phyloP scores from a whole-genome alignment of 2,329 filamentous ascomycete species.

The Colletotrichum sp. region DNA sequence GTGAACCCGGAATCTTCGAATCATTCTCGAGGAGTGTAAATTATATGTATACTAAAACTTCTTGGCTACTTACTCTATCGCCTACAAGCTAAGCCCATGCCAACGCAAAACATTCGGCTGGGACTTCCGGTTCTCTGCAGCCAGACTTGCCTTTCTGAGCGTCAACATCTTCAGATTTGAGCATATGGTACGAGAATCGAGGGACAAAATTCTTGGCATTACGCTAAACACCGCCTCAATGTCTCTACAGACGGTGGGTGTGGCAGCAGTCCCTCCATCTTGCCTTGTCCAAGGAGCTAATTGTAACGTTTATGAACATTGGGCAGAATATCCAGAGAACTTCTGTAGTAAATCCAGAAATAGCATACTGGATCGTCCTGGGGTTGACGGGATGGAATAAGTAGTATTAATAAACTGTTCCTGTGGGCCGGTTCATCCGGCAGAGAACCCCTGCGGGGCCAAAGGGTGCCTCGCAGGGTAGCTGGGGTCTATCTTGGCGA shows the following conservation, averaged over 20 bases:
- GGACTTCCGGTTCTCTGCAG: background rate
- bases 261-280: background rate
- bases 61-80: background rate
- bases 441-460: background rate
- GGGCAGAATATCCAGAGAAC: background rate
- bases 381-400: background rate
- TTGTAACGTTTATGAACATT: too few relatives aligned
- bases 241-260: background rate
- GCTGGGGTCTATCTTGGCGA: background rate
- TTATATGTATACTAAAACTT: background rate
- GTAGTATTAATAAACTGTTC: too few relatives aligned
- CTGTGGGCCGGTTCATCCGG: background rate
- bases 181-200: background rate
- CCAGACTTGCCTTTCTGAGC: background rate
- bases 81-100: background rate
- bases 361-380: background rate
- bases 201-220: background rate
- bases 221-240: background rate
- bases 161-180: background rate
- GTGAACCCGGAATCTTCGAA: background rate
- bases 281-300: too few relatives aligned
- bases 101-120: background rate
- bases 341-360: background rate
- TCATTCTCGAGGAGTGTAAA: fast-evolving
- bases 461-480: background rate